A percentile compares a stretch with the other conserved stretches of the same genome.
Evolutionary conservation across 1,284 basidiomycete genomes (phyloP).

Genomic region (Cryptococcus maquisensis): DNA sequence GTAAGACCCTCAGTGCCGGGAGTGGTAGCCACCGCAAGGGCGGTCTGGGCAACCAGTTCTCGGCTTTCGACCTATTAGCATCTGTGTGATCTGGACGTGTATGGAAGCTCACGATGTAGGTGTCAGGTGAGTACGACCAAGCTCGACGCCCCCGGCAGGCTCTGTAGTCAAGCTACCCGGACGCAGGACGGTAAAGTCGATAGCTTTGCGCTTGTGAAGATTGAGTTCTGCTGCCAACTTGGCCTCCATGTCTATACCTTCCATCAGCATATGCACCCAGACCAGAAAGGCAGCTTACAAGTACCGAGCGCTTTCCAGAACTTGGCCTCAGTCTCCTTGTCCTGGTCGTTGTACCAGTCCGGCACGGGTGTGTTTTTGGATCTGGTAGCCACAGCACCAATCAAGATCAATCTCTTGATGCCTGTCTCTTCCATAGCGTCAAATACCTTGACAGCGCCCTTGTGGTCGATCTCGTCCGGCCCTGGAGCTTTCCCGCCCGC

Average conservation of each 20-base stretch:
- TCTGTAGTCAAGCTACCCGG: constrained; percentile 60
- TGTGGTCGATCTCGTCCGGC: constrained; percentile 64
- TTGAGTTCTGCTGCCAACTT: constrained; percentile 69
- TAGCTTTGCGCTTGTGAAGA: constrained; percentile 56
- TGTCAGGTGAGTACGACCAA: constrained; percentile 59
- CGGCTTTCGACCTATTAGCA: constrained; percentile 41
- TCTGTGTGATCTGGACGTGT: not conserved
- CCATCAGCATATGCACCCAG: not conserved
- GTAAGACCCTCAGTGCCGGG: constrained; percentile 60
- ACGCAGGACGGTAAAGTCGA: constrained; percentile 67
- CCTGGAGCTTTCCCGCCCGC: constrained; percentile 64
- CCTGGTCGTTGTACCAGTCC: constrained; percentile 52
- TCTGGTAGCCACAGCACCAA: constrained; percentile 64
- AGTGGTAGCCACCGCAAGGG: constrained; percentile 56
- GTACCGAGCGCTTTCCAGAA: constrained; percentile 45
- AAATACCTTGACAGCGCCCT: constrained; percentile 67
- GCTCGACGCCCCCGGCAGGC: constrained; percentile 55
- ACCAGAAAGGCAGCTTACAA: constrained; percentile 25
- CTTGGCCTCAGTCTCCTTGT: constrained; percentile 51
- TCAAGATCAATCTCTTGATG: constrained; percentile 55
- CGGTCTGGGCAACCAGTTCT: constrained; percentile 60
- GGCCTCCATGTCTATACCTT: constrained; percentile 56
- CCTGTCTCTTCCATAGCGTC: constrained; percentile 61
- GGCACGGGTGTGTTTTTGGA: constrained; percentile 52
- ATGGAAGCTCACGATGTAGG: constrained; percentile 50